Evolutionary conservation across 2,329 filamentous ascomycete species (phyloP).

Genomic region (Coniella vitis): DNA sequence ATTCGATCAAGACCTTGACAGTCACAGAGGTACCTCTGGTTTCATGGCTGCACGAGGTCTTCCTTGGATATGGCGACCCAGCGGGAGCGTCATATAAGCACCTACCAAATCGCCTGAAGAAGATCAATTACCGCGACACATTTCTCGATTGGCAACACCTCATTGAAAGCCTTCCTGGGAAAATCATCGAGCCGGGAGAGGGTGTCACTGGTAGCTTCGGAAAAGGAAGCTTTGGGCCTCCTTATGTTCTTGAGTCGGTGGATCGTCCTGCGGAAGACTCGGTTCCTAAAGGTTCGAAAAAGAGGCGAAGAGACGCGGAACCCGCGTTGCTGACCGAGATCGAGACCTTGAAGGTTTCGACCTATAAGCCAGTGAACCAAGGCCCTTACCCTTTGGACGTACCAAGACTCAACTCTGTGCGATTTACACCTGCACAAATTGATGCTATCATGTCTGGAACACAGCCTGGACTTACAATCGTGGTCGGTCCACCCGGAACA

Average conservation of each 20-base stretch:
- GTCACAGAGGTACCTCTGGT: constrained; percentile 81
- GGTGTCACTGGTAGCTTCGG: constrained; percentile 67
- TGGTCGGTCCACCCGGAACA: constrained; percentile 92
- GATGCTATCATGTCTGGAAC: constrained; percentile 91
- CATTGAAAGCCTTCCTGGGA: constrained; percentile 81
- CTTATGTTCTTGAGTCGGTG: constrained; percentile 72
- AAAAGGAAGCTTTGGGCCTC: constrained; percentile 66
- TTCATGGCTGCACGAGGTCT: constrained; percentile 91
- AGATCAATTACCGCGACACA: constrained; percentile 85
- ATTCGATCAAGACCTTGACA: constrained; percentile 82
- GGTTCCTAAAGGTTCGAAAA: constrained; percentile 65
- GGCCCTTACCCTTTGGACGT: constrained; percentile 84
- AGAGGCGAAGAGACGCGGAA: constrained; percentile 75
- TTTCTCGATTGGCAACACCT: constrained; percentile 95
- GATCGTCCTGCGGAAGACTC: constrained; percentile 45
- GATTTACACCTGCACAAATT: constrained; percentile 85
- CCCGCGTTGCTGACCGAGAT: constrained; percentile 54
- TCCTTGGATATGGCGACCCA: constrained; percentile 94
- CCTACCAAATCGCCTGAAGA: constrained; percentile 68
- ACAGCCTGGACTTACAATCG: constrained; percentile 86
- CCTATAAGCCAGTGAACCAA: constrained; percentile 81
- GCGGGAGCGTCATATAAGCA: constrained; percentile 80
- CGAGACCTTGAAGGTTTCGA: constrained; percentile 73
- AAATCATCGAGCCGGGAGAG: constrained; percentile 72
- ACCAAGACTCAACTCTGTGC: constrained; percentile 73